Conservation (phyloP, 345 rosid genomes). For the Cardamine occulta region DNA sequence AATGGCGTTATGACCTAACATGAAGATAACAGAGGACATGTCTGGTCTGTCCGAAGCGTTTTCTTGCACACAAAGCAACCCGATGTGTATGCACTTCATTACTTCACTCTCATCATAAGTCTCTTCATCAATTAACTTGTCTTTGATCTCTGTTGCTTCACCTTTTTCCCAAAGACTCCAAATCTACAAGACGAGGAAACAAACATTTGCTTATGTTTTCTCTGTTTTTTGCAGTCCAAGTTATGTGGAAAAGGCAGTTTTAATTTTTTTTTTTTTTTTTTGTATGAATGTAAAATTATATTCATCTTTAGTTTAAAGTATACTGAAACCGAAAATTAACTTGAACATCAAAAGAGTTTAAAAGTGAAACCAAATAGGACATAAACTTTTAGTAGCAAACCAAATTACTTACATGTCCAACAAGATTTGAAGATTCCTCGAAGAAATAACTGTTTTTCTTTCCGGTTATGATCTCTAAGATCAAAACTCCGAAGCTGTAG, state of each 20-base stretch:
- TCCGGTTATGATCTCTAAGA: conserved; percentile 66
- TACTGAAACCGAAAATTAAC: too few species aligned
- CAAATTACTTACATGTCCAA: conserved; percentile 64
- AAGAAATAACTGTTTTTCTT: conserved; percentile 43
- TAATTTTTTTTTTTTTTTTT: too few species aligned
- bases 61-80: conserved; percentile 74
- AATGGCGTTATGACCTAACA: conserved; percentile 49
- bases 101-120: conserved; percentile 44
- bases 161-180: conserved; percentile 63
- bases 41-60: conserved; percentile 55
- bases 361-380: too few species aligned
- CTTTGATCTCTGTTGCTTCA: conserved; percentile 44
- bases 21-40: conserved; percentile 56
- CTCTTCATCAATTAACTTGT: conserved; percentile 33
- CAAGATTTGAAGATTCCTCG: conserved; percentile 46
- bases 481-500: conserved; percentile 64
- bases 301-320: too few species aligned
- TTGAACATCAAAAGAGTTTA: too few species aligned
- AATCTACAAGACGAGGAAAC: conserved; percentile 40
- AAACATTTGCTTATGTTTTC: not conserved
- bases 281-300: too few species aligned
- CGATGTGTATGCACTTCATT: conserved; percentile 61
- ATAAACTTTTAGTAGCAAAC: too few species aligned
- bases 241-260: not conserved
- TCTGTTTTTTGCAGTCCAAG: not conserved